Evolutionary conservation across 208 protist genomes (phyloP), one percentile per base, ranked within the genome.

Genomic region (Phytomonas sp.): DNA sequence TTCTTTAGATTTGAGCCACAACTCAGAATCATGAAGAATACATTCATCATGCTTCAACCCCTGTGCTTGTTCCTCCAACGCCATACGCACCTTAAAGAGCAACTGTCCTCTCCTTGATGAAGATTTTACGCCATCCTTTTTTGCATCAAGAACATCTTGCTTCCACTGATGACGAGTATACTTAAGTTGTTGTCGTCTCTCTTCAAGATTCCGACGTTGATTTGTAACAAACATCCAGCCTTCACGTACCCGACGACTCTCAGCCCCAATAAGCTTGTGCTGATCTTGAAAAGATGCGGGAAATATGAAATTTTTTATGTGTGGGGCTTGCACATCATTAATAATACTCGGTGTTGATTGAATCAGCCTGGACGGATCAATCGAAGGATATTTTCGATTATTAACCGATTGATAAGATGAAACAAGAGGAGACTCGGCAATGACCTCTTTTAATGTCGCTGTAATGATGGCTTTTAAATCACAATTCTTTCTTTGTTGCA

Each of bases 1-100:
- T 68, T 94, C 83, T 67, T 94, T 94, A 49, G 79, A 81, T 16
- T 82, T 63, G n/a, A 94, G 75, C 88, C 88, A 94, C 29, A 76
- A 67, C 60, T 91, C 83, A 29, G 82, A 90, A 34, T 89, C 85
- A n/a, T 77, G 77, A 32, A 94, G 75, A 68, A 91, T 80, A 23
- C 69, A 69, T 71, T 88, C 83, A 68, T 94, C 88, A 63, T 85
- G 74, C 49, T 91, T 81, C 11, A 94, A 66, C 5, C 71, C 74
- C 36, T 80, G 76, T 26, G 82, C 69, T 62, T 94, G 82, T 67
- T 84, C 82, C 26, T 94, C 88, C 49, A 94, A 69, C 16, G 80
- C 62, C 59, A 88, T 32, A 30, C 84, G 83, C 59, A 87, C 67
- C 52, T 81, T 80, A 56, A 88, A 91, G 16, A 94, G 74, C 7